A percentile compares a stretch with the other conserved stretches of the same genome.
phyloP scores from a whole-genome alignment of 306 rosid genomes.

The Ochetophila trinervis region DNA sequence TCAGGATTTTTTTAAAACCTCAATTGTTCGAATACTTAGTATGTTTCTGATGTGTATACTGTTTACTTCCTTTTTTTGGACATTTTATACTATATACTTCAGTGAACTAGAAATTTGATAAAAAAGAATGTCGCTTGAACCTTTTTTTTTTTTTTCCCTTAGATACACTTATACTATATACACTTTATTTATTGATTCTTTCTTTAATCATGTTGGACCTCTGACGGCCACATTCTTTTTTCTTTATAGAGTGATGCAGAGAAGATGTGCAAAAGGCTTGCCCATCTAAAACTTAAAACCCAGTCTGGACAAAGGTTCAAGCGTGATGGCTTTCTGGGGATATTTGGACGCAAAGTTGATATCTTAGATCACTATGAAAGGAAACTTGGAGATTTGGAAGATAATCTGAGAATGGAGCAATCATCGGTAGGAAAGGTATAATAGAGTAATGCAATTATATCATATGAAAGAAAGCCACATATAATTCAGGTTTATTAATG shows the following conservation, averaged over 20 bases:
- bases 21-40: too few species aligned
- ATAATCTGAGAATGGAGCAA: conserved; percentile 63
- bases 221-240: conserved; percentile 7
- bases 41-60: not conserved
- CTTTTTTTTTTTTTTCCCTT: not conserved
- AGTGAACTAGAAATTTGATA: not conserved
- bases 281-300: conserved; percentile 34
- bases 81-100: not conserved
- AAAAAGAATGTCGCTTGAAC: too few species aligned
- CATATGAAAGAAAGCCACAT: not conserved
- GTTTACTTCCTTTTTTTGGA: not conserved
- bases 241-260: conserved; percentile 62
- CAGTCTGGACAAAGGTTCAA: conserved; percentile 36
- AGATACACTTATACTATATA: too few species aligned
- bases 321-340: conserved; percentile 60
- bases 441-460: conserved; percentile 6
- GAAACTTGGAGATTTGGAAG: conserved; percentile 60
- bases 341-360: conserved; percentile 55
- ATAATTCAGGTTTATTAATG: not conserved
- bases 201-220: conserved; percentile 3
- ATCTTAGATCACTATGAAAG: conserved; percentile 48
- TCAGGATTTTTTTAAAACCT: too few species aligned
- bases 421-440: conserved; percentile 58
- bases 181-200: conserved; percentile 1
- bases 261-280: conserved; percentile 52